phyloP scores from a whole-genome alignment of 495 filamentous ascomycete species.

The Aspergillus avenaceus region DNA sequence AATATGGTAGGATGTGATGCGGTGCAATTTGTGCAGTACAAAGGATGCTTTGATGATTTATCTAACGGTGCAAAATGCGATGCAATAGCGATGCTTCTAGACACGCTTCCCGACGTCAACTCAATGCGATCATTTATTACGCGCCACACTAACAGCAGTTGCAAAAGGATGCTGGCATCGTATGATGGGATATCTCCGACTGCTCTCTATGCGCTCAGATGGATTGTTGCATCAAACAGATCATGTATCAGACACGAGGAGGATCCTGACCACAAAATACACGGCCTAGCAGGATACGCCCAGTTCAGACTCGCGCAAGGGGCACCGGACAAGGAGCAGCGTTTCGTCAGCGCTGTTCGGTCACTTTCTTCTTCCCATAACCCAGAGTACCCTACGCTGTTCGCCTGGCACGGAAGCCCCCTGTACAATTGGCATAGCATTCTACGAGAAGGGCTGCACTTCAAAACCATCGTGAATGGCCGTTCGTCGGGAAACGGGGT shows the following conservation, averaged over 20 bases:
- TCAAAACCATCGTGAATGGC: conserved; percentile 55
- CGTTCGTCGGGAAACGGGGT: conserved; percentile 76
- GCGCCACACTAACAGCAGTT: conserved; percentile 18
- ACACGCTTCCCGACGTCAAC: conserved; percentile 62
- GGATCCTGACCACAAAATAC: conserved; percentile 48
- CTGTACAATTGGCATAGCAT: conserved; percentile 88
- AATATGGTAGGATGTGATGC: not conserved
- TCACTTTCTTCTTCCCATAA: conserved; percentile 35
- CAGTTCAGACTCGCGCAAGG: conserved; percentile 90
- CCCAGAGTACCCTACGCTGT: conserved; percentile 59
- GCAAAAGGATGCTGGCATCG: conserved; percentile 54
- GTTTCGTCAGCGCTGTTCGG: conserved; percentile 65
- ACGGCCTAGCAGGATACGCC: conserved; percentile 62
- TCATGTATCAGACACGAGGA: conserved; percentile 73
- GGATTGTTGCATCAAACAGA: conserved; percentile 89
- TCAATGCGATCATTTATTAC: conserved; percentile 61
- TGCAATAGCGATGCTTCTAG: conserved; percentile 56
- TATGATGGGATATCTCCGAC: conserved; percentile 58
- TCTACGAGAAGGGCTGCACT: conserved; percentile 77
- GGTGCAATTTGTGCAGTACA: conserved; percentile 42
- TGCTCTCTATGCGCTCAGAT: conserved; percentile 67
- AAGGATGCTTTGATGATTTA: conserved; percentile 55
- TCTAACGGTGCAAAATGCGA: conserved; percentile 40
- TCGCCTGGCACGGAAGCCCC: conserved; percentile 80
- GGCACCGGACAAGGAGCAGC: conserved; percentile 81